Percentiles rank a stretch among this genome's conserved stretches.
Evolutionary conservation across 202 grass and related monocot genomes (phyloP).

Genomic region (Eragrostis tef): DNA sequence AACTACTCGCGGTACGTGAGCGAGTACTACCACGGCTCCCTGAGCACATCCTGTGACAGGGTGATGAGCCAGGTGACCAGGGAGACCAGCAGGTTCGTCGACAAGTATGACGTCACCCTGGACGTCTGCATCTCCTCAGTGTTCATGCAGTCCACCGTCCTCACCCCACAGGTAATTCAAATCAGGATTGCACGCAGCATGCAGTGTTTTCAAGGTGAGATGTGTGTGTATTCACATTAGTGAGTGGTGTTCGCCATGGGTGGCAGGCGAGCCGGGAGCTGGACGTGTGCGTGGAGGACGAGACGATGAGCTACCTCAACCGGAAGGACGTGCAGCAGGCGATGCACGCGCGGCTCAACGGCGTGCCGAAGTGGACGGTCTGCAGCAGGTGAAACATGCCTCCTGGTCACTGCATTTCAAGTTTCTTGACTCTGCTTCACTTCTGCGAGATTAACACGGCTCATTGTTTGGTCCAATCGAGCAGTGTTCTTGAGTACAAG

Average conservation of each 20-base stretch:
- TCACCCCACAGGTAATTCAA: slow-evolving; percentile 56
- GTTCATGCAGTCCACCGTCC: slow-evolving; percentile 61
- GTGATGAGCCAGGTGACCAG: slow-evolving; percentile 79
- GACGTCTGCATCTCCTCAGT: slow-evolving; percentile 81
- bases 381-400: slow-evolving; percentile 97
- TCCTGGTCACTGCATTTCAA: neutral
- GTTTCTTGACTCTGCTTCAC: neutral
- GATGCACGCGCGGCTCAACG: slow-evolving; percentile 65
- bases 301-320: slow-evolving; percentile 82
- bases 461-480: slow-evolving; percentile 25
- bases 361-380: slow-evolving; percentile 73
- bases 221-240: neutral
- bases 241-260: slow-evolving; percentile 27
- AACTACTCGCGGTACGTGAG: slow-evolving; percentile 87
- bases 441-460: neutral
- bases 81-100: slow-evolving; percentile 84
- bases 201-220: neutral
- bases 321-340: slow-evolving; percentile 76
- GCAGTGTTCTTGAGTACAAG: slow-evolving; percentile 89
- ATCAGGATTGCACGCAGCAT: neutral
- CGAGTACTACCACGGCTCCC: slow-evolving; percentile 81
- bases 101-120: slow-evolving; percentile 88
- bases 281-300: slow-evolving; percentile 88
- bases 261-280: slow-evolving; percentile 62
- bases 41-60: slow-evolving; percentile 59